Base-by-base conservation (phyloP, 306 rosid species). In the Dalbergia cultrata region DNA sequence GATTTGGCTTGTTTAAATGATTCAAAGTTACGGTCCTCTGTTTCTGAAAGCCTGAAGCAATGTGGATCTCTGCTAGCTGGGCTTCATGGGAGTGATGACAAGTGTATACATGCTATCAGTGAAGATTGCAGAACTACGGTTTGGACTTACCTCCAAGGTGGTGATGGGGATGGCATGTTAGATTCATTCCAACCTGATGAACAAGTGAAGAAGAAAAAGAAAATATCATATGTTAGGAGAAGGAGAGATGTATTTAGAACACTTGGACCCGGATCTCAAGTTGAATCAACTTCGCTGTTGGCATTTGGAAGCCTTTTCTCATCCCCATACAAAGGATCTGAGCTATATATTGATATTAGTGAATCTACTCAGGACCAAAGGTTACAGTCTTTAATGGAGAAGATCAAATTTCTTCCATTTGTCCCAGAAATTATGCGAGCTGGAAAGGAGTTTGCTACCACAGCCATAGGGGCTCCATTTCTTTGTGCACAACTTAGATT, bases 251-350 rank as follows among this genome's bases (percentile, higher is more conserved):
- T 90, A 43, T 89, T 82, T 58, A 88, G 82, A 87, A 76, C 85
- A 44, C 92, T 93, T 37, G 99, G 99, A 82, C 91, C 88, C 8
- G 87, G 89, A 81, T 91, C 99, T 39, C 75, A 83, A 82, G 92
- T 86, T 78, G 92, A 83, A 84, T 81, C 87, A 7, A 90, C 97
- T 61, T 86, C 91, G 37, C 77, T 93, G 71, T 85, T 95, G 78
- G 92, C 97, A 58, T 95, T 95, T 85, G 97, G 99, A 76, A 93
- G 97, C 88, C 97, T 95, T 85, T 95, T 95, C 81, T 87, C 94
- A 52, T 57, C 94, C 50, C 86, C 93, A 59, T 95, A 95, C 79
- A 95, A 85, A 87, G 90, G 90, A 75, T 91, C 95, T 0, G 90
- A 95, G 85, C 81, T 86, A 47, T 77, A 86, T 86, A 57, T 90